phyloP scores from a whole-genome alignment of 192 early-diverging fungal species.

The Podila clonocystis region DNA sequence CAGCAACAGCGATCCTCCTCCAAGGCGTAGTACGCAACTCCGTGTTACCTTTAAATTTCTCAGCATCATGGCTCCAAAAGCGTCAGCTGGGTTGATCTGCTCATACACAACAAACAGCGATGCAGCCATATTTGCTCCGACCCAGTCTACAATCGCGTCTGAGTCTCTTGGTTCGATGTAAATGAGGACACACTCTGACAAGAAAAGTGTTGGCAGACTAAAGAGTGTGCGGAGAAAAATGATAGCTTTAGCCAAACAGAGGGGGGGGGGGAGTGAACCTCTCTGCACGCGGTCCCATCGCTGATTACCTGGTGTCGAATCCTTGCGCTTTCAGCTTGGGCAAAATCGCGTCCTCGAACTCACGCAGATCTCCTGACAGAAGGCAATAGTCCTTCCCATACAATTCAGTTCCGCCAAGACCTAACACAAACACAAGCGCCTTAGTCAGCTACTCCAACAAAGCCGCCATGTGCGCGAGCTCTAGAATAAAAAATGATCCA shows the following conservation, averaged over 20 bases:
- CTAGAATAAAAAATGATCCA: no score
- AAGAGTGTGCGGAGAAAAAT: not conserved
- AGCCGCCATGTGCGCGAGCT: no score
- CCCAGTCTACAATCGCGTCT: slow-evolving; percentile 78
- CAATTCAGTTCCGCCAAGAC: slow-evolving; percentile 79
- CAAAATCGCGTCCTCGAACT: slow-evolving; percentile 67
- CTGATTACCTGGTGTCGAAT: slow-evolving; percentile 66
- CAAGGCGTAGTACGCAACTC: no score
- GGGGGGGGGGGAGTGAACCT: not conserved
- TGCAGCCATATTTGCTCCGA: slow-evolving; percentile 55
- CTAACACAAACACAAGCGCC: slow-evolving; percentile 8
- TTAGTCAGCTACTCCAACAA: no score
- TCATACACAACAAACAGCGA: slow-evolving; percentile 87
- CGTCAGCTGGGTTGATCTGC: slow-evolving; percentile 89
- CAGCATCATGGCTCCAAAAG: slow-evolving; percentile 94
- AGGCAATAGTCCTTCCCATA: slow-evolving; percentile 74
- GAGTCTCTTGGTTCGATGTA: slow-evolving; percentile 80
- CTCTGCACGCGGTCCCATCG: no score
- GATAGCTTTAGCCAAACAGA: not conserved
- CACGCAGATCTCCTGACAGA: slow-evolving; percentile 83
- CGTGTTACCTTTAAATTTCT: slow-evolving; percentile 75
- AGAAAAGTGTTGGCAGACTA: slow-evolving; percentile 84
- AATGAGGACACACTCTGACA: slow-evolving; percentile 95
- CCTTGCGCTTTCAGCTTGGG: slow-evolving; percentile 64
- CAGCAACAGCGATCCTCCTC: no score